phyloP scores from a whole-genome alignment of 2,329 filamentous ascomycete genomes.

The Hymenoscyphus linearis region DNA sequence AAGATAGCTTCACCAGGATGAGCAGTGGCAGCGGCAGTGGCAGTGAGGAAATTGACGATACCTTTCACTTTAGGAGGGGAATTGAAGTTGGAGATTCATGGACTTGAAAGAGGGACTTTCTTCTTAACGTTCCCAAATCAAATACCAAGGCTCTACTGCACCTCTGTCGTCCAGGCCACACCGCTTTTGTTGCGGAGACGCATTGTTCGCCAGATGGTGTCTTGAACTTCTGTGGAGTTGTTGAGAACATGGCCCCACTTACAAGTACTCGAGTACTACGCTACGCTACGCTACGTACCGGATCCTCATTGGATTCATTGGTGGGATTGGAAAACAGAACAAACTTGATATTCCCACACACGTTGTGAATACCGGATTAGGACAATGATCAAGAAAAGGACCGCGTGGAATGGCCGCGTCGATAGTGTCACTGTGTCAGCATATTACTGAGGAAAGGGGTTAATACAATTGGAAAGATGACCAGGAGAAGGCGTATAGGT shows the following conservation, averaged over 20 bases:
- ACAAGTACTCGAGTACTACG: too few species aligned
- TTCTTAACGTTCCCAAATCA: not conserved
- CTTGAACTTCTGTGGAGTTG: not conserved
- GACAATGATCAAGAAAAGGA: not conserved
- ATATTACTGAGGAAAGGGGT: too few species aligned
- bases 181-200: not conserved
- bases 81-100: conserved; percentile 11
- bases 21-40: conserved; percentile 30
- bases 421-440: too few species aligned
- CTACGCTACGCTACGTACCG: too few species aligned
- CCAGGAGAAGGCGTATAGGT: too few species aligned
- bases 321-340: not conserved
- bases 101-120: not conserved
- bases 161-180: not conserved
- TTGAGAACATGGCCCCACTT: not conserved
- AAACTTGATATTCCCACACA: not conserved
- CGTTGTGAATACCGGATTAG: not conserved
- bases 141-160: not conserved
- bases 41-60: conserved; percentile 45
- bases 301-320: not conserved
- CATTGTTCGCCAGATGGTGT: not conserved
- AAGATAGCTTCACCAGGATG: conserved; percentile 39
- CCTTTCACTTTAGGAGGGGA: conserved; percentile 40
- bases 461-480: too few species aligned
- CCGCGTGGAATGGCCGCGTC: not conserved